These are phyloP conservation scores for Veloporphyrellus conicus DNA, from an alignment of 1,284 basidiomycete species.

Conservation along the genomic window DNA sequence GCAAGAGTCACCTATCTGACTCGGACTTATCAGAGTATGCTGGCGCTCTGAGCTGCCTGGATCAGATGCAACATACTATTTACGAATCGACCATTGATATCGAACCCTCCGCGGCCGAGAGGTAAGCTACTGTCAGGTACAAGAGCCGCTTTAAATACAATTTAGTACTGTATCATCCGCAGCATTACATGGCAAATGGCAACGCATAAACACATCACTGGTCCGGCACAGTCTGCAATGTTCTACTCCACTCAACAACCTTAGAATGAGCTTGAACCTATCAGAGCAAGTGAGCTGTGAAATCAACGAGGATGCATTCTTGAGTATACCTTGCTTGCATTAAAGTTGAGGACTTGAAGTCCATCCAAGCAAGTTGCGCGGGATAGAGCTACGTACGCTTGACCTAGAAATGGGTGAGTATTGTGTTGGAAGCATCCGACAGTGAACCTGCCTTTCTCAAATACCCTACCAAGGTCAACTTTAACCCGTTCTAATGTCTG, in stretches of 20 bases:
- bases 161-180: neutral
- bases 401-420: conserved; percentile 44
- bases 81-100: no score
- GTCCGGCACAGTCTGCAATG: conserved; percentile 40
- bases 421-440: neutral
- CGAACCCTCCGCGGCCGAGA: no score
- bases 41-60: no score
- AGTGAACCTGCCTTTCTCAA: conserved; percentile 73
- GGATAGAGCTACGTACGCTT: conserved; percentile 94
- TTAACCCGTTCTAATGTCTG: conserved; percentile 85
- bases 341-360: conserved; percentile 86
- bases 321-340: conserved; percentile 60
- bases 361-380: conserved; percentile 90
- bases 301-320: neutral
- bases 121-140: conserved; percentile 1
- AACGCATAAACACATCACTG: conserved; percentile 4
- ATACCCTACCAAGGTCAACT: conserved; percentile 75
- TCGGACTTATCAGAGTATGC: no score
- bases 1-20: no score
- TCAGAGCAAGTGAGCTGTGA: conserved; percentile 7
- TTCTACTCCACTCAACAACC: conserved; percentile 64
- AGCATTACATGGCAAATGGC: neutral
- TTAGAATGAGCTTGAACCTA: conserved; percentile 70
- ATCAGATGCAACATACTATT: no score
- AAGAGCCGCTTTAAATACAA: neutral